Base-by-base conservation (phyloP, 2,329 filamentous ascomycete species). In the Microsporum audouinii region DNA sequence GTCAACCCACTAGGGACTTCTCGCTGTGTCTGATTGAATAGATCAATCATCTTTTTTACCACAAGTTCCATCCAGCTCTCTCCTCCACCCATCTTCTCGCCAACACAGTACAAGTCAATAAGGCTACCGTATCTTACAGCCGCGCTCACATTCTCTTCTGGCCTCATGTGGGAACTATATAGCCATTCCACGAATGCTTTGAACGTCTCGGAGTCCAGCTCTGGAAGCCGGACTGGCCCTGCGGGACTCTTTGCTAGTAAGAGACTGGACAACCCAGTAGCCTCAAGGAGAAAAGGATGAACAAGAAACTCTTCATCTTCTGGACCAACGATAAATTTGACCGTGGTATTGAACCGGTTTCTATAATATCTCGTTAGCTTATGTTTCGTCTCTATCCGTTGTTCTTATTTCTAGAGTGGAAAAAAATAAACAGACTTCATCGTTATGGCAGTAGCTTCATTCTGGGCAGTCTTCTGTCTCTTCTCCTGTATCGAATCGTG, bases 301-400 rank as follows among this genome's bases (percentile, higher is more conserved):
- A 63, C 38, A 5, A 51, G 56, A 34, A 60, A 63, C n/a, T 60
- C 53, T 43, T 58, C 55, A 8, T 17, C 29, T 47, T 55, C 45
- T 10, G 29, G 51, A 3, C 61, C 61, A n/a, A 63, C 56, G 34
- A 56, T 55, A 29, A 63, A 31, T 5, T 17, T 45, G 12, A 61
- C 31, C 3, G 59, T 51, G 1, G 53, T 51, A 1, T 39, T 55
- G 41, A 63, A 63, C 0, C 53, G 58, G 38, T 45, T 58, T 4
- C 23, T 31, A 43, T 36, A 5, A 36, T 34, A 36, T 36, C 31
- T 31, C 33, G 33, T 55, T 14, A 55, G 51, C n/a, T 14, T 14
- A 6, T 36, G 14, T 17, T 34, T 55, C 5, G 12, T 3, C 2
- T 17, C 17, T 5, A 7, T 10, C 36, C 8, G 1, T 55, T 14